Conservation (phyloP, 129 eudicot species). For the Calendula officinalis region DNA sequence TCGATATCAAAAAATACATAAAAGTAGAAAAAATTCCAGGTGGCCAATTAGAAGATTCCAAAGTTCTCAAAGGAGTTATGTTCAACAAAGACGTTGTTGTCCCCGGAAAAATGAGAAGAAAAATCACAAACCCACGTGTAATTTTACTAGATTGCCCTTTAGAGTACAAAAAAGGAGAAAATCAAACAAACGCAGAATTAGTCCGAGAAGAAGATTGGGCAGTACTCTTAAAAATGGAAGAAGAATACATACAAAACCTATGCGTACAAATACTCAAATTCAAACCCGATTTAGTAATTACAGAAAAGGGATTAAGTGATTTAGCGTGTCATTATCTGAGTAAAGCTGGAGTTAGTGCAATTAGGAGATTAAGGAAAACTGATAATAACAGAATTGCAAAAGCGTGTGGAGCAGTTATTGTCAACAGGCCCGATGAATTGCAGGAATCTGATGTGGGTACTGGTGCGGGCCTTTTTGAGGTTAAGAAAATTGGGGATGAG, state of each 20-base stretch:
- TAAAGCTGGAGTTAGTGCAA: conserved; percentile 94
- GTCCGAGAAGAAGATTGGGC: conserved; percentile 90
- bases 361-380: conserved; percentile 81
- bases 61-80: conserved; percentile 83
- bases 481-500: conserved; percentile 75
- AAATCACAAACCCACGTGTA: conserved; percentile 71
- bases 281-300: conserved; percentile 82
- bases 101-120: conserved; percentile 83
- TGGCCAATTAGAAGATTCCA: conserved; percentile 80
- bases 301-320: conserved; percentile 86
- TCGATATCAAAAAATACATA: conserved; percentile 86
- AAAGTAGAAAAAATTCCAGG: conserved; percentile 92
- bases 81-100: conserved; percentile 83
- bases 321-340: conserved; percentile 86
- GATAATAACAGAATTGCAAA: conserved; percentile 82
- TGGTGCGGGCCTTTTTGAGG: conserved; percentile 79
- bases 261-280: conserved; percentile 77
- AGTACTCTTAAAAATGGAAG: conserved; percentile 81
- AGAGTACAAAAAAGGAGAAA: conserved; percentile 94
- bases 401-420: conserved; percentile 78
- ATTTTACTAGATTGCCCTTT: conserved; percentile 78
- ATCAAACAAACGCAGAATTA: conserved; percentile 89
- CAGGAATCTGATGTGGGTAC: conserved; percentile 86
- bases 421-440: conserved; percentile 79
- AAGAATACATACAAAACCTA: conserved; percentile 78